A percentile compares a stretch with the other conserved stretches of the same genome.
These are phyloP conservation scores for Fraxinus sp. DNA, from an alignment of 305 asterid species.

Conservation along the genomic window DNA sequence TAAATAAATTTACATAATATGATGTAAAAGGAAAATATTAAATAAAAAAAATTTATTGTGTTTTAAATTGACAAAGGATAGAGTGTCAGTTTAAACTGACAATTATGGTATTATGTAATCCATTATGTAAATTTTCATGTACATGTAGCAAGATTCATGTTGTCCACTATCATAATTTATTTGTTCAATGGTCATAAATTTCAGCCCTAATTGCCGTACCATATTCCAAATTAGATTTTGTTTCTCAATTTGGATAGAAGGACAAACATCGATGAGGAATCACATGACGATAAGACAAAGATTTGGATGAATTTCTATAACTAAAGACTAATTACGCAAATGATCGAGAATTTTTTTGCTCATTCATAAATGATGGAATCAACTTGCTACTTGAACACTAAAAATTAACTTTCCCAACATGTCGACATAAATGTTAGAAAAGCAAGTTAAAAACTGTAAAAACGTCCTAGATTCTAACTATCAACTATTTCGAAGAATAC, in stretches of 20 bases:
- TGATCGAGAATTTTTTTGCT: not conserved
- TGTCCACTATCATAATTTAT: too few relatives aligned
- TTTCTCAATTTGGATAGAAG: not conserved
- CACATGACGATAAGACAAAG: not conserved
- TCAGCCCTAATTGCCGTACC: not conserved
- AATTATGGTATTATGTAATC: too few relatives aligned
- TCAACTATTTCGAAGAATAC: not conserved
- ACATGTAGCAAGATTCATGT: too few relatives aligned
- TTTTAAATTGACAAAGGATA: too few relatives aligned
- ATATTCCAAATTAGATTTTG: not conserved
- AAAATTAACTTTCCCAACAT: not conserved
- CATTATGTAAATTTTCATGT: too few relatives aligned
- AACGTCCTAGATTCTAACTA: not conserved
- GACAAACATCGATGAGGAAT: not conserved
- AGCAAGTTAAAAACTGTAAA: not conserved
- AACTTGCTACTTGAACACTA: not conserved
- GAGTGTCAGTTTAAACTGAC: too few relatives aligned
- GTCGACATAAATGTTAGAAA: not conserved
- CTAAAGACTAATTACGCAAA: not conserved
- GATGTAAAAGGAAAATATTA: too few relatives aligned
- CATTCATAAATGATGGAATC: not conserved
- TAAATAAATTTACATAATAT: too few relatives aligned
- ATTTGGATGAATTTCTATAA: too few relatives aligned
- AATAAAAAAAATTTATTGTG: too few relatives aligned
- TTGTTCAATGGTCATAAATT: not conserved